Evolutionary conservation across 2,329 filamentous ascomycete species (phyloP).

Genomic region (Colletotrichum liaoningense): DNA sequence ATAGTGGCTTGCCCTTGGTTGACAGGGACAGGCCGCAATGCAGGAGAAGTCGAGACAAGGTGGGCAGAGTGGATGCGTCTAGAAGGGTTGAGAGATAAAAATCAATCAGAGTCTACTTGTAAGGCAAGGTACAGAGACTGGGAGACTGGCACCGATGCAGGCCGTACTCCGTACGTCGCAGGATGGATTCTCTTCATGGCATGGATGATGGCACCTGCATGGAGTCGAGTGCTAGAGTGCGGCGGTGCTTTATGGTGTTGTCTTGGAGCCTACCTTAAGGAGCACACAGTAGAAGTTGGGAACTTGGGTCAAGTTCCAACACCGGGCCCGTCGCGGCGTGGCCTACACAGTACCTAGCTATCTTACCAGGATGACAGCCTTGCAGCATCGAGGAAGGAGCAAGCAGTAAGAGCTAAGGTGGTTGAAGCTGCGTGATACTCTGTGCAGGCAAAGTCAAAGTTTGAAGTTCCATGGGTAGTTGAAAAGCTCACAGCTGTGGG

Average conservation of each 20-base stretch:
- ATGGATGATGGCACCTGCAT: constrained; percentile 17
- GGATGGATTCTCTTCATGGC: not conserved
- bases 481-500: not conserved
- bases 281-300: too few relatives aligned
- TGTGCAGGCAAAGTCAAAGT: not conserved
- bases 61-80: constrained; percentile 12
- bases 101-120: not conserved
- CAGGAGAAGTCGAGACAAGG: not conserved
- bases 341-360: not conserved
- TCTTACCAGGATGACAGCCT: constrained; percentile 1
- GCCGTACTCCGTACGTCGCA: not conserved
- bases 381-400: constrained; percentile 5
- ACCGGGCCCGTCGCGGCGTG: not conserved
- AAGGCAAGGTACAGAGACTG: constrained; percentile 9
- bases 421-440: not conserved
- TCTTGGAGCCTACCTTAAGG: not conserved
- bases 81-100: not conserved
- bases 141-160: not conserved
- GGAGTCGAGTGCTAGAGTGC: constrained; percentile 13
- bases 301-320: not conserved
- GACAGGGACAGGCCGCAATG: constrained; percentile 27
- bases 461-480: not conserved
- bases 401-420: constrained; percentile 23
- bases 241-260: constrained; percentile 24
- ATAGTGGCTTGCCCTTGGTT: constrained; percentile 14